These are phyloP conservation scores for Irpex rosettiformis DNA, from an alignment of 1,284 basidiomycete species.

Conservation along the genomic window DNA sequence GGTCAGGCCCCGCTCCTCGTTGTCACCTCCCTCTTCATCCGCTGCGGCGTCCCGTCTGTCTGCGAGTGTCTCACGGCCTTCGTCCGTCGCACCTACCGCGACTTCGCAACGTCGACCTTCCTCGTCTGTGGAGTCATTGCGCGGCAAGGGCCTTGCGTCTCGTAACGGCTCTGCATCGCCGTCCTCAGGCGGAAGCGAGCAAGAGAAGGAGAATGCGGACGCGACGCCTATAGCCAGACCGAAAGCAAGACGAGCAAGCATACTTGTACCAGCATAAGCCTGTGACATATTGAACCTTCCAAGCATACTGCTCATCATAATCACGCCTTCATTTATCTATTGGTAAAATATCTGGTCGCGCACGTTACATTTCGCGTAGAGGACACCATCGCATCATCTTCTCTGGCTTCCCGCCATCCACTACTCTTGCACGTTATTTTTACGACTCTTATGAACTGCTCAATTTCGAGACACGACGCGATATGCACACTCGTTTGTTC, in stretches of 20 bases:
- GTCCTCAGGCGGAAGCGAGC: constrained; percentile 31
- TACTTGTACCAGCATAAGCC: constrained; percentile 12
- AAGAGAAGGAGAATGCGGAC: constrained; percentile 46
- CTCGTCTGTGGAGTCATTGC: constrained; percentile 30
- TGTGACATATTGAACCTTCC: background rate
- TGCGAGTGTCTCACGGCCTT: constrained; percentile 11
- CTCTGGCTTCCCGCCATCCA: background rate
- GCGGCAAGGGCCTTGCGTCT: constrained; percentile 17
- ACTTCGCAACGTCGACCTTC: constrained; percentile 21
- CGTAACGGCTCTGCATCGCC: constrained; percentile 27
- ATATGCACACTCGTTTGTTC: background rate
- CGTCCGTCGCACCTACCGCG: constrained; percentile 15
- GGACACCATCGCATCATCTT: background rate
- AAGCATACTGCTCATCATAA: background rate
- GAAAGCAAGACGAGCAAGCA: constrained; percentile 1
- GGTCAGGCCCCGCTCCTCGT: constrained; percentile 9
- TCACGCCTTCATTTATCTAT: constrained; percentile 9
- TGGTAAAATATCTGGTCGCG: constrained; percentile 13
- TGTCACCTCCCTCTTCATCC: constrained; percentile 13
- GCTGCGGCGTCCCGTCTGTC: constrained; percentile 22
- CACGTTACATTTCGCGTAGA: background rate
- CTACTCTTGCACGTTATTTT: background rate
- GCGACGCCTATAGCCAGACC: constrained; percentile 20
- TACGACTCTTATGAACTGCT: background rate
- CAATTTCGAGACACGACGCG: background rate